A percentile compares a stretch with the other conserved stretches of the same genome.
These are phyloP conservation scores for Mrakia blollopis DNA, from an alignment of 768 basidiomycete species.

Conservation along the genomic window DNA sequence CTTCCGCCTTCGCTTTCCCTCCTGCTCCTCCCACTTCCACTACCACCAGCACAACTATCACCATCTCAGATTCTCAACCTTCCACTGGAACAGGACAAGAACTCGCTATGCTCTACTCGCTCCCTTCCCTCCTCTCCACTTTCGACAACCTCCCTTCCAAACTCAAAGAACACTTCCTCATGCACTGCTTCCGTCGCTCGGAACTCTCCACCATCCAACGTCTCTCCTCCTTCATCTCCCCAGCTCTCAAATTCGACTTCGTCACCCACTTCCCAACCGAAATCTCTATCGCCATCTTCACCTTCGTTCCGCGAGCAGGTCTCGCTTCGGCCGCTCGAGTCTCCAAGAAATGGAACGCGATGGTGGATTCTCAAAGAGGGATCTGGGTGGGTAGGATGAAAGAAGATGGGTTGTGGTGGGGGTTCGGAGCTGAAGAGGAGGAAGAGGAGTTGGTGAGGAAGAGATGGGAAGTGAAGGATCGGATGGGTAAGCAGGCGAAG, in stretches of 20 bases:
- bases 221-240: constrained; percentile 78
- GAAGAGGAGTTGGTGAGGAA: constrained; percentile 69
- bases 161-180: constrained; percentile 86
- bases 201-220: constrained; percentile 86
- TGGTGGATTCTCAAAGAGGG: constrained; percentile 82
- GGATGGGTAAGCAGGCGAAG: constrained; percentile 30
- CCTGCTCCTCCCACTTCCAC: not conserved
- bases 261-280: constrained; percentile 86
- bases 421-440: constrained; percentile 72
- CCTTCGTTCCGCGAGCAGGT: constrained; percentile 72
- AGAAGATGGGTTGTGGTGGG: constrained; percentile 81
- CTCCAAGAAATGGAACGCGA: constrained; percentile 80
- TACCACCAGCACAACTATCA: constrained; percentile 8
- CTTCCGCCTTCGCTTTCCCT: not conserved
- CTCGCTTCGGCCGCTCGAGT: constrained; percentile 84
- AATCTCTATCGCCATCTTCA: constrained; percentile 80
- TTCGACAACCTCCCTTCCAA: constrained; percentile 73
- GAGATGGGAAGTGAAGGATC: constrained; percentile 35
- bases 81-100: constrained; percentile 39
- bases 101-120: constrained; percentile 76
- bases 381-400: constrained; percentile 85
- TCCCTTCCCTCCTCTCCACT: constrained; percentile 74
- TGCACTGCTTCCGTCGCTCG: constrained; percentile 86
- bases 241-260: constrained; percentile 90
- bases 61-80: constrained; percentile 15